A percentile compares a stretch with the other conserved stretches of the same genome.
These are phyloP conservation scores for Xylariaceae sp. DNA, from an alignment of 2,329 filamentous ascomycete species.

Conservation along the genomic window DNA sequence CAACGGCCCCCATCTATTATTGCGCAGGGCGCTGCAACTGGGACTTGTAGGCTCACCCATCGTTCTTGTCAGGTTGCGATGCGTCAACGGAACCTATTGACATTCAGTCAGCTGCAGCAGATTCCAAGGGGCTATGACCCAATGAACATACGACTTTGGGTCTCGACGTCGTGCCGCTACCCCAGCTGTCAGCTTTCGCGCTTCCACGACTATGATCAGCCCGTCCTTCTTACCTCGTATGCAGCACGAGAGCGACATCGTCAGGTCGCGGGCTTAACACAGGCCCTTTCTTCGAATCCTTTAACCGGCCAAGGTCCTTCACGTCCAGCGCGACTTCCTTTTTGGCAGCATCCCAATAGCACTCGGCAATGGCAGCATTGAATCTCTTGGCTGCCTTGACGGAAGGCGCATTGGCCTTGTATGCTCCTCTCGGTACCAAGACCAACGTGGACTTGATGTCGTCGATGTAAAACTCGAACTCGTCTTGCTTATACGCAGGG, in stretches of 20 bases:
- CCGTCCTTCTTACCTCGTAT: slow-evolving; percentile 52
- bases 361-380: slow-evolving; percentile 79
- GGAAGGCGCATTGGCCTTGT: slow-evolving; percentile 59
- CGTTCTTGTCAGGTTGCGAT: slow-evolving; percentile 73
- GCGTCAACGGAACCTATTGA: slow-evolving; percentile 65
- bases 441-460: slow-evolving; percentile 76
- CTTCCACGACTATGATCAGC: not conserved
- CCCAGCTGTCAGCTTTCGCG: slow-evolving; percentile 22
- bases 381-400: slow-evolving; percentile 74
- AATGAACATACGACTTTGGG: slow-evolving; percentile 65
- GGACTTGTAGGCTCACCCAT: slow-evolving; percentile 63
- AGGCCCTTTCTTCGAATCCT: slow-evolving; percentile 36
- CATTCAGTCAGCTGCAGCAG: slow-evolving; percentile 14
- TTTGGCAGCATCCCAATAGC: slow-evolving; percentile 65
- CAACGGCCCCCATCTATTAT: no score
- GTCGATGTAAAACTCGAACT: slow-evolving; percentile 90
- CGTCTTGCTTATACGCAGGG: slow-evolving; percentile 79
- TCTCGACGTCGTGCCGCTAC: slow-evolving; percentile 70
- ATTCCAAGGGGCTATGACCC: not conserved
- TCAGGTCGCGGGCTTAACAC: slow-evolving; percentile 56
- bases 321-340: slow-evolving; percentile 69
- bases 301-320: slow-evolving; percentile 67
- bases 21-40: no score
- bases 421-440: slow-evolving; percentile 68
- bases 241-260: slow-evolving; percentile 74